phyloP scores from a whole-genome alignment of 805 yeast species.

The Suhomyces faveliae region DNA sequence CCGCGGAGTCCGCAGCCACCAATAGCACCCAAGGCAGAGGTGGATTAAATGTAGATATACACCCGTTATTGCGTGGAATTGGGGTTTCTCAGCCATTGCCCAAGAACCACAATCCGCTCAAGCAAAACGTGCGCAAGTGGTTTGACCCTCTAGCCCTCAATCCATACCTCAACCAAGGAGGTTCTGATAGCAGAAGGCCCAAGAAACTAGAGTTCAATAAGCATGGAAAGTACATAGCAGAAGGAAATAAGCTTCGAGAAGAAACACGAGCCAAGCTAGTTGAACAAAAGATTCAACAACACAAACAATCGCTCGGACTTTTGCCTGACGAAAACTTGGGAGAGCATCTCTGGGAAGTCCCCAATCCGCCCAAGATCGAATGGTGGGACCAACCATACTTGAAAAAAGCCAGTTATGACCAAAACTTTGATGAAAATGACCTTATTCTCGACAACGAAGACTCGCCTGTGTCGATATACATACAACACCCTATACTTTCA shows the following conservation, averaged over 20 bases:
- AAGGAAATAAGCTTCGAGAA: slow-evolving; percentile 52
- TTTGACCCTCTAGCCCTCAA: slow-evolving; percentile 37
- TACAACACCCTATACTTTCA: slow-evolving; percentile 79
- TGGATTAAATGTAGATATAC: slow-evolving; percentile 35
- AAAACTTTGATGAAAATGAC: slow-evolving; percentile 25
- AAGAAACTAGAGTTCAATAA: slow-evolving; percentile 50
- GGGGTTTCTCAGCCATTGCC: slow-evolving; percentile 24
- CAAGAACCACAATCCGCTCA: slow-evolving; percentile 29
- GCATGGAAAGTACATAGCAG: slow-evolving; percentile 60
- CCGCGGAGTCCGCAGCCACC: background rate
- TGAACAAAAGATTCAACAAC: slow-evolving; percentile 18
- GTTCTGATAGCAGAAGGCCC: slow-evolving; percentile 2
- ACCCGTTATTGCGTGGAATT: slow-evolving; percentile 35
- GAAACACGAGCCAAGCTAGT: slow-evolving; percentile 32
- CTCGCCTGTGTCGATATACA: slow-evolving; percentile 61
- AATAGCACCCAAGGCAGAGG: slow-evolving; percentile 9
- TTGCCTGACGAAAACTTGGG: slow-evolving; percentile 52
- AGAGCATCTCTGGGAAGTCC: slow-evolving; percentile 52
- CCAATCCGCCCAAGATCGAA: slow-evolving; percentile 63
- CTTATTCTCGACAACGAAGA: slow-evolving; percentile 36
- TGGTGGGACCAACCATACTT: slow-evolving; percentile 86
- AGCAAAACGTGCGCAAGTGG: slow-evolving; percentile 23
- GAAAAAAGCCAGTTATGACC: slow-evolving; percentile 34
- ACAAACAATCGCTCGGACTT: slow-evolving; percentile 39
- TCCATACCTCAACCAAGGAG: slow-evolving; percentile 36